phyloP scores from a whole-genome alignment of 176 grass and related monocot genomes.

The Hordeum vulgare region MorexV3_pseudomolecules_assembly NC_058520.1:86285486-86285985 shows the following conservation, averaged over 20 bases:
- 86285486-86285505: not conserved
- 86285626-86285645: conserved; percentile 59
- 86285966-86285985: conserved; percentile 53
- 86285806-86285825: conserved; percentile 66
- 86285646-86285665: conserved; percentile 67
- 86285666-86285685: conserved; percentile 82
- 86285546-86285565: not conserved
- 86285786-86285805: conserved; percentile 72
- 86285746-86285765: conserved; percentile 61
- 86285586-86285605: conserved; percentile 71
- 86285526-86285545: not conserved
- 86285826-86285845: conserved; percentile 83
- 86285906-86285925: conserved; percentile 58
- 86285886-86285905: conserved; percentile 59
- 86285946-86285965: conserved; percentile 53
- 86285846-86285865: conserved; percentile 73
- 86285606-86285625: conserved; percentile 62
- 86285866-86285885: conserved; percentile 51
- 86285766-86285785: conserved; percentile 87
- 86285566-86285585: not conserved
- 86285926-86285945: conserved; percentile 47
- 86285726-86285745: conserved; percentile 66
- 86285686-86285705: conserved; percentile 58
- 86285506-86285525: not conserved
- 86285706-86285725: conserved; percentile 75